phyloP scores from a whole-genome alignment of 495 filamentous ascomycete species.

The Collariella sp. region DNA sequence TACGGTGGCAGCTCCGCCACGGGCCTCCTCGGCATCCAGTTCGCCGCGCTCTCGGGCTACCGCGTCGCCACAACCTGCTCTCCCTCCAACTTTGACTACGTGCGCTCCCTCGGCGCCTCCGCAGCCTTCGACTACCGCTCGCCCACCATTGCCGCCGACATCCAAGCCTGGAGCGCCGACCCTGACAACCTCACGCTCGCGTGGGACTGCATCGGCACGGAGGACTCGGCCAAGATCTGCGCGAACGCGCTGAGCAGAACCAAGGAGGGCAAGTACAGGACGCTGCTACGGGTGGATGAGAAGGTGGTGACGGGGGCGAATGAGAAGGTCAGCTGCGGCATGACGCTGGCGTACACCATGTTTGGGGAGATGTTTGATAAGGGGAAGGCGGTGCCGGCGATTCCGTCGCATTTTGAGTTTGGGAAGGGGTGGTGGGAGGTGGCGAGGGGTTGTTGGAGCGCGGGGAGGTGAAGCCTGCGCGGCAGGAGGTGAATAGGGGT shows the following conservation, averaged over 20 bases:
- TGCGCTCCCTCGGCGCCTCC: constrained; percentile 36
- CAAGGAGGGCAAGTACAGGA: constrained; percentile 14
- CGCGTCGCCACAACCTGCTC: constrained; percentile 38
- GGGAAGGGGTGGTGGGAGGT: constrained; percentile 17
- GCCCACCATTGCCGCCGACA: constrained; percentile 27
- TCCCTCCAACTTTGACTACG: constrained; percentile 33
- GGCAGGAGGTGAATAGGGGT: constrained; percentile 23
- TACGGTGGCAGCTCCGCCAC: constrained; percentile 46
- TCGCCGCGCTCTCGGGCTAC: constrained; percentile 39
- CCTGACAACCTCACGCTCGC: constrained; percentile 16
- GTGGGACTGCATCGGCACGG: constrained; percentile 30
- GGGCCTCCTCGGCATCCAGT: constrained; percentile 41
- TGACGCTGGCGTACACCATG: constrained; percentile 26
- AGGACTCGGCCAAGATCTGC: constrained; percentile 14
- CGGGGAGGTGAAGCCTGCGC: constrained; percentile 25
- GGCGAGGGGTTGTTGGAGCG: constrained; percentile 16
- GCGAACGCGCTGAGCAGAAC: constrained; percentile 21
- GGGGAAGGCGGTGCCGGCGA: neutral
- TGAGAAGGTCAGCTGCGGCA: constrained; percentile 17
- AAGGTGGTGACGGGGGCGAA: constrained; percentile 21
- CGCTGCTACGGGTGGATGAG: constrained; percentile 19
- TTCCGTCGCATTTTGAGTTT: constrained; percentile 20
- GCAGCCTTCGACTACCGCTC: constrained; percentile 41
- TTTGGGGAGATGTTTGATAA: constrained; percentile 18
- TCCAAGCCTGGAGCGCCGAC: constrained; percentile 24